Conservation (phyloP, 164 flowering plant genomes). For the Piper betle region DNA sequence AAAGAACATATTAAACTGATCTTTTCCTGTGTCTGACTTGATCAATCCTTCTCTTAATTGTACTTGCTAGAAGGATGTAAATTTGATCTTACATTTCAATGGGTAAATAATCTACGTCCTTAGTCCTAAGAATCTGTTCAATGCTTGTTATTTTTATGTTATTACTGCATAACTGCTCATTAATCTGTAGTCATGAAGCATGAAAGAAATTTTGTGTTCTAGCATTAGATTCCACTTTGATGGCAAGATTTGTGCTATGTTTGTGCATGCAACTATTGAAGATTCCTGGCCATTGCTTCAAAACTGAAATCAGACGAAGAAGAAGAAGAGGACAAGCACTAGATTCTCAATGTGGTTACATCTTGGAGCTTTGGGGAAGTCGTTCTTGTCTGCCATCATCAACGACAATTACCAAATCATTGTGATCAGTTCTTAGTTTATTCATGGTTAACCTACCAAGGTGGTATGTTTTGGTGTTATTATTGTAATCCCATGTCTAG, state of each 20-base stretch:
- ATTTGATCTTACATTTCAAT: too few species aligned
- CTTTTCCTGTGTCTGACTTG: background rate
- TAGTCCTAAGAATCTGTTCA: too few species aligned
- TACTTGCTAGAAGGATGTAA: too few species aligned
- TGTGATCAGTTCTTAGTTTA: too few species aligned
- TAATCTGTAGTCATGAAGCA: too few species aligned
- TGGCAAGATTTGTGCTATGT: background rate
- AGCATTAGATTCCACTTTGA: background rate
- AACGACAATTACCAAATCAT: background rate
- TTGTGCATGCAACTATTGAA: background rate
- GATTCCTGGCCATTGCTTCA: background rate
- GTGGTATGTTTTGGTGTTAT: background rate
- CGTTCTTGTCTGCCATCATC: background rate
- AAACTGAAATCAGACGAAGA: too few species aligned
- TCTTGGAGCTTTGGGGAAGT: background rate
- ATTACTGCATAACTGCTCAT: too few species aligned
- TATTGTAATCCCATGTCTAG: background rate
- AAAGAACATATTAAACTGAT: background rate
- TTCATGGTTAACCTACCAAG: background rate
- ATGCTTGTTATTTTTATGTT: too few species aligned
- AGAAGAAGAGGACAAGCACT: background rate
- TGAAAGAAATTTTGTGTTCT: too few species aligned
- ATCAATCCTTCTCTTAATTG: too few species aligned
- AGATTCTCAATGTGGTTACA: background rate
- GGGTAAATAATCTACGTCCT: too few species aligned